Conservation (phyloP, 345 rosid genomes). For the Citrus glauca region DNA sequence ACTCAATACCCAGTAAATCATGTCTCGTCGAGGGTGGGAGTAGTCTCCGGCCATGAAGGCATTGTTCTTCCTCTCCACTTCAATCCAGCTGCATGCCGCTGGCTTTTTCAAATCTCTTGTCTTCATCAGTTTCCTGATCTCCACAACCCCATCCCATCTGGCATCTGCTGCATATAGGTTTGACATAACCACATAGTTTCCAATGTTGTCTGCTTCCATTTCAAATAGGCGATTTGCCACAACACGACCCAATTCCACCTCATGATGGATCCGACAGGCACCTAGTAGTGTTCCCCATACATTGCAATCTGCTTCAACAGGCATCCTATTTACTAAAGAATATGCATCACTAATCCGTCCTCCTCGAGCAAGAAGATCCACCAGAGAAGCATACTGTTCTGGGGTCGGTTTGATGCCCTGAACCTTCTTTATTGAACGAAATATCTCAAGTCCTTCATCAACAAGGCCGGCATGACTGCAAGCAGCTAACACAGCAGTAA, state of each 20-base stretch:
- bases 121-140: constrained; percentile 71
- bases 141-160: constrained; percentile 73
- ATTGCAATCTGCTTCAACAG: constrained; percentile 59
- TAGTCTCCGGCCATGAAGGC: constrained; percentile 71
- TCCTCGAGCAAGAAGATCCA: constrained; percentile 85
- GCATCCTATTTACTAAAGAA: constrained; percentile 54
- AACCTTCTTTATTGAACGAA: constrained; percentile 45
- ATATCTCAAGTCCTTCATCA: constrained; percentile 63
- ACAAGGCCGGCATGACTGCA: constrained; percentile 85
- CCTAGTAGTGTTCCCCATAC: constrained; percentile 76
- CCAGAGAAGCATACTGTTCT: constrained; percentile 75
- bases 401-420: constrained; percentile 55
- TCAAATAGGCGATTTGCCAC: constrained; percentile 61
- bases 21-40: constrained; percentile 54
- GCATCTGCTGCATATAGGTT: constrained; percentile 83
- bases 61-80: constrained; percentile 52
- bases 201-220: constrained; percentile 51
- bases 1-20: constrained; percentile 35
- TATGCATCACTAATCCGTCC: constrained; percentile 74
- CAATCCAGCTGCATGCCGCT: constrained; percentile 94
- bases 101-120: constrained; percentile 65
- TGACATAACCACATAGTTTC: constrained; percentile 72
- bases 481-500: constrained; percentile 73
- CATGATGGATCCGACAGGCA: constrained; percentile 63
- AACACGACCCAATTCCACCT: constrained; percentile 55